Evolutionary conservation across 2,329 filamentous ascomycete genomes (phyloP).

Genomic region (Colletotrichum sidae): DNA sequence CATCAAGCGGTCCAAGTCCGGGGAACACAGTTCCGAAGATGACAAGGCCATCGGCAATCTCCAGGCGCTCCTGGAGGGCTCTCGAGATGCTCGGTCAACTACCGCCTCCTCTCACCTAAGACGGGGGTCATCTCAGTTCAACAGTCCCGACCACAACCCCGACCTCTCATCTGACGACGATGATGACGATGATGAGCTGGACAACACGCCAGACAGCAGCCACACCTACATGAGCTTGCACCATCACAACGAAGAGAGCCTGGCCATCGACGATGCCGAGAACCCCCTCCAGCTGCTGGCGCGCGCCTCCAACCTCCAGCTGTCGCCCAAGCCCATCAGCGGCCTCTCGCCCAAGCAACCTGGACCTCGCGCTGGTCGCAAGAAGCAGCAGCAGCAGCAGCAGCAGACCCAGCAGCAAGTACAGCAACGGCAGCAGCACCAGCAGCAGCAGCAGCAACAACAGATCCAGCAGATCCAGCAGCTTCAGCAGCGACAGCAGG

Average conservation of each 20-base stretch:
- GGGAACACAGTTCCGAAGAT: slow-evolving; percentile 56
- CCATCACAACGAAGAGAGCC: slow-evolving; percentile 56
- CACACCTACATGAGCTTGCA: slow-evolving; percentile 40
- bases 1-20: slow-evolving; percentile 64
- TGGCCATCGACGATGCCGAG: slow-evolving; percentile 78
- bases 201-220: slow-evolving; percentile 42
- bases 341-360: slow-evolving; percentile 37
- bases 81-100: slow-evolving; percentile 34
- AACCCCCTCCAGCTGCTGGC: slow-evolving; percentile 81
- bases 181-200: slow-evolving; percentile 46
- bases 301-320: slow-evolving; percentile 75
- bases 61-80: slow-evolving; percentile 52
- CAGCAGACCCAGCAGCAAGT: slow-evolving; percentile 35
- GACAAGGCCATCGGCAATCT: slow-evolving; percentile 58
- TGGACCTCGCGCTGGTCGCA: slow-evolving; percentile 31
- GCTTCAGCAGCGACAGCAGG: neutral
- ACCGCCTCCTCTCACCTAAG: slow-evolving; percentile 39
- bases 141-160: slow-evolving; percentile 42
- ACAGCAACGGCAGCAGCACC: slow-evolving; percentile 25
- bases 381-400: slow-evolving; percentile 38
- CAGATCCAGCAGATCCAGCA: too few relatives aligned
- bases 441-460: slow-evolving; percentile 35
- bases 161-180: slow-evolving; percentile 47
- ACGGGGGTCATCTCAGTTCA: slow-evolving; percentile 33
- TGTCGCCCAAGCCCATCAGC: slow-evolving; percentile 54